Evolutionary conservation across 352 stramenopile genomes (phyloP), one percentile per base, ranked within the genome.

Genomic region (Phytophthora pisi): DNA sequence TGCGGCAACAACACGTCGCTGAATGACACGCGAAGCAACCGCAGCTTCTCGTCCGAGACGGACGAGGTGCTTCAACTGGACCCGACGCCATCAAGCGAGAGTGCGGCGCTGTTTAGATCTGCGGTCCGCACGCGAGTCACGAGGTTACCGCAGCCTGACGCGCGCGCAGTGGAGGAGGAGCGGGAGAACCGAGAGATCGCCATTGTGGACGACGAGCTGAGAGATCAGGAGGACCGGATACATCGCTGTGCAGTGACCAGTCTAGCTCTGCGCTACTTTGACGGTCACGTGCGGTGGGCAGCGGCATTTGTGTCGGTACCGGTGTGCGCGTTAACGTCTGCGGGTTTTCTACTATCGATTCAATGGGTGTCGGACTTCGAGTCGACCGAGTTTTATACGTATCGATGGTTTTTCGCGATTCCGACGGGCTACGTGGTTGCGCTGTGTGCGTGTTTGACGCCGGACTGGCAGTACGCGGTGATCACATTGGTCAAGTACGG

Each of bases 371-470:
- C 67, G 10, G 43, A 71, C 40, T 72, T 87, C 11, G 24, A 70
- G n/a, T 34, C 42, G 11, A 86, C 72, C 0, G 73, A 90, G 50
- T 87, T 90, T 47, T 84, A 81, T 56, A 40, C 66, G 23, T 88
- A 70, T 16, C 67, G 71, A 8, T 67, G 73, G 53, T 80, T 85
- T 51, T 82, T 84, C 66, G 61, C 67, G 0, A 64, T 75, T 24
- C 51, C 54, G 4, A 82, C 68, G 8, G 69, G 57, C 3, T 77
- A 78, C 31, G 74, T 82, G 52, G 67, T 70, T 3, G 61, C 57
- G 4, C 51, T 88, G 18, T 84, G 76, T 66, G 77, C 77, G 36
- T 84, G 74, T 36, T 70, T 82, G 43, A 68, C 74, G 23, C 79
- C 79, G 23, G 72, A 85, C 36, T 82, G 74, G 74, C 57, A 71